Percentiles rank a stretch among this genome's conserved stretches.
These are phyloP conservation scores for Naganishia liquefaciens DNA, from an alignment of 1,284 basidiomycete genomes.

Conservation along the genomic window DNA sequence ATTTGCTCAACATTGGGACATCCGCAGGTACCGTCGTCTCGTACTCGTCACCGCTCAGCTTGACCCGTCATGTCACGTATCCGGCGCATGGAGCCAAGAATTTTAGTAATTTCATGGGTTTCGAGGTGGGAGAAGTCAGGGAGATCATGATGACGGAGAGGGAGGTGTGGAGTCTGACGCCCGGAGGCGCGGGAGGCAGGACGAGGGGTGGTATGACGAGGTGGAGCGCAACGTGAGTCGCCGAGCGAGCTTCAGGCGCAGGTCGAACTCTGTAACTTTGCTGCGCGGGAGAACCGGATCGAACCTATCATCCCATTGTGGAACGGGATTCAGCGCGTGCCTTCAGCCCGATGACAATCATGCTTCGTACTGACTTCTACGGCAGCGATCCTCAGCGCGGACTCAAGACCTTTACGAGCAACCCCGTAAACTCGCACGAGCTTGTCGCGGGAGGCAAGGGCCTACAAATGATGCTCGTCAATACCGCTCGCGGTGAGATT, in stretches of 20 bases:
- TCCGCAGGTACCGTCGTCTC: constrained; percentile 72
- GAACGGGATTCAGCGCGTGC: too few species aligned
- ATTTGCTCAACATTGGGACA: constrained; percentile 83
- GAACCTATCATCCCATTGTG: neutral
- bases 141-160: constrained; percentile 73
- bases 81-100: constrained; percentile 56
- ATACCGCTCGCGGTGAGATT: constrained; percentile 69
- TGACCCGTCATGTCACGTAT: constrained; percentile 67
- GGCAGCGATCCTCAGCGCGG: constrained; percentile 46
- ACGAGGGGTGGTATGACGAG: constrained; percentile 51
- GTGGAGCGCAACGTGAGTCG: constrained; percentile 50
- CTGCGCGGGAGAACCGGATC: neutral
- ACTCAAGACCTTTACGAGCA: constrained; percentile 52
- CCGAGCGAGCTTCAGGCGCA: neutral
- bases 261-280: neutral
- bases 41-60: constrained; percentile 63
- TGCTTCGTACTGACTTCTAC: constrained; percentile 3
- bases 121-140: constrained; percentile 59
- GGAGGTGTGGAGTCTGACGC: constrained; percentile 60
- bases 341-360: neutral
- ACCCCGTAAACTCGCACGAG: constrained; percentile 56
- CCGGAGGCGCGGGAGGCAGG: constrained; percentile 51
- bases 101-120: constrained; percentile 34
- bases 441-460: constrained; percentile 64
- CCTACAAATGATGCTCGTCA: constrained; percentile 70